Evolutionary conservation across 148 eudicot species (phyloP).

Genomic region (Chenopodium formosanum): DNA sequence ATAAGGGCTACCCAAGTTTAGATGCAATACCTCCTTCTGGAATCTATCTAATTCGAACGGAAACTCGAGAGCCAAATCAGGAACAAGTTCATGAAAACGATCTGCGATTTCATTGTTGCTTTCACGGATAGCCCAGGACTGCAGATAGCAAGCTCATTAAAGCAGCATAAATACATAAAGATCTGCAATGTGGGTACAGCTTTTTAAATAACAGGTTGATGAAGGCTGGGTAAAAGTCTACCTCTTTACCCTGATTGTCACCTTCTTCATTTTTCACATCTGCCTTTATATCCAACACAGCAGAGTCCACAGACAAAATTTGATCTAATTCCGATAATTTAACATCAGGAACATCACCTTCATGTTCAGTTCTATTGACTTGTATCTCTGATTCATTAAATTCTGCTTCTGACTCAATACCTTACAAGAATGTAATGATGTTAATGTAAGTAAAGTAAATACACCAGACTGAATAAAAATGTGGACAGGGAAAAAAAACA

Average conservation of each 20-base stretch:
- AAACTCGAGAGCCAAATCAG: constrained; percentile 89
- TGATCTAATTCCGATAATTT: constrained; percentile 61
- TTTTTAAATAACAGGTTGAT: not conserved
- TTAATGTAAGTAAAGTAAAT: constrained; percentile 7
- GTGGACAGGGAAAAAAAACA: not conserved
- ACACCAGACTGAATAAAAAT: not conserved
- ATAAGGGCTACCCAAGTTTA: no score
- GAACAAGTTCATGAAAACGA: constrained; percentile 78
- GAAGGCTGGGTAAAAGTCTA: constrained; percentile 23
- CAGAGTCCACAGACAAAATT: constrained; percentile 61
- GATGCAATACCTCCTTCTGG: constrained; percentile 79
- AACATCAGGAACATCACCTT: constrained; percentile 31
- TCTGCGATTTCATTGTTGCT: constrained; percentile 52
- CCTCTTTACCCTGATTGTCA: constrained; percentile 64
- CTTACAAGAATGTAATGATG: constrained; percentile 22
- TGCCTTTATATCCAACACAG: constrained; percentile 33
- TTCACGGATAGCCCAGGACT: constrained; percentile 82
- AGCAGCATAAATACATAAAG: constrained; percentile 1
- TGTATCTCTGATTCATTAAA: constrained; percentile 37
- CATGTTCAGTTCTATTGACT: constrained; percentile 25
- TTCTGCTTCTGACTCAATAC: constrained; percentile 34
- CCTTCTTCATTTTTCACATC: constrained; percentile 43
- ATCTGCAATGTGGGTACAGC: not conserved
- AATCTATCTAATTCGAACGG: constrained; percentile 88
- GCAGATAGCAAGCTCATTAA: constrained; percentile 28